These are phyloP conservation scores for Lentinula novae-zelandiae DNA, from an alignment of 1,284 basidiomycete species.

Conservation along the genomic window DNA sequence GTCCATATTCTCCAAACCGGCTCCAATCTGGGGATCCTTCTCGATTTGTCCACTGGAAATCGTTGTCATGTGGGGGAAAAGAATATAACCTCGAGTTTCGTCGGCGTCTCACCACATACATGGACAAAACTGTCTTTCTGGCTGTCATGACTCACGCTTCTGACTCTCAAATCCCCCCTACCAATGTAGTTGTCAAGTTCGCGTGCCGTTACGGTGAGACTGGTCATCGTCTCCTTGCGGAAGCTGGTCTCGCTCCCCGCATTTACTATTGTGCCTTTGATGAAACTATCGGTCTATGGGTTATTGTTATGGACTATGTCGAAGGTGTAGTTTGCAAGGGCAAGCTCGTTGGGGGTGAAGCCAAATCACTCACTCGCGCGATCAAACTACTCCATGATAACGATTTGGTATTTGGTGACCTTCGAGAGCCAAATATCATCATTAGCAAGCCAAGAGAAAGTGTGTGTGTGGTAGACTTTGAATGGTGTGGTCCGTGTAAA, in stretches of 20 bases:
- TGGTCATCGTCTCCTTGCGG: constrained; percentile 3
- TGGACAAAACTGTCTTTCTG: neutral
- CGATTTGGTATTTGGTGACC: constrained; percentile 21
- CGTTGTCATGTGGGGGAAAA: neutral
- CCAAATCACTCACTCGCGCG: neutral
- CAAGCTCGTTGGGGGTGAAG: no score
- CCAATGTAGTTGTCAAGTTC: constrained; percentile 8
- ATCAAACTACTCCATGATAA: constrained; percentile 15
- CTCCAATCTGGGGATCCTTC: neutral
- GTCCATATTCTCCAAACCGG: neutral
- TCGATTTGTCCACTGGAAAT: neutral
- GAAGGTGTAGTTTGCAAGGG: neutral
- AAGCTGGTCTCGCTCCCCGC: neutral
- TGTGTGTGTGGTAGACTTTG: constrained; percentile 22
- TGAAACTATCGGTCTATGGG: neutral
- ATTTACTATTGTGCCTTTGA: neutral
- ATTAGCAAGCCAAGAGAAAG: neutral
- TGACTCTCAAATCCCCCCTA: neutral
- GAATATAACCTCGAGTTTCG: neutral
- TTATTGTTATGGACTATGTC: neutral
- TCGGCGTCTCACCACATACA: neutral
- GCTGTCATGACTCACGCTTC: neutral
- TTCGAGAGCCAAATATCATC: constrained; percentile 22
- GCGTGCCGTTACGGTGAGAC: neutral
- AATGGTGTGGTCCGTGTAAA: constrained; percentile 19